Evolutionary conservation across 2,329 filamentous ascomycete species (phyloP), one percentile per base, ranked within the genome.

Genomic region (Dothiorella sarmentorum): DNA sequence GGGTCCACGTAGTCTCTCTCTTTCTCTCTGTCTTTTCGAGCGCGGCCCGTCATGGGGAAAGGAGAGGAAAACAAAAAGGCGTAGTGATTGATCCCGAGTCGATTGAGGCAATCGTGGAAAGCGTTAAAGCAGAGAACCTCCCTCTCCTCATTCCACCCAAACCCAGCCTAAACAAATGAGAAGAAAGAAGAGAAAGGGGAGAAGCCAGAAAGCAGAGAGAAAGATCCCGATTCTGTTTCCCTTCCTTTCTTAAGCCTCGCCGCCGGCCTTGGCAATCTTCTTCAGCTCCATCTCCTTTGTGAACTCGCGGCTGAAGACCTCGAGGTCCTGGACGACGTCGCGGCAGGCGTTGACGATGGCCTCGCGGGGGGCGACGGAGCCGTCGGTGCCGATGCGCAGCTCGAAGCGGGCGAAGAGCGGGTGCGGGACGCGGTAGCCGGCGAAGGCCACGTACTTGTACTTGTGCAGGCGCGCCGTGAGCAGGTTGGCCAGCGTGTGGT

Each of bases 401-500:
- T 85, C 79, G 72, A 90, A 86, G 31, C 69, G 71, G 40, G 72
- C 69, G 64, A 76, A 73, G 52, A 77, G 68, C 27, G 73, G 66
- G 68, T 76, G 72, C 37, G 72, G 71, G 42, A 83, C 85, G 76
- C 95, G 95, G 81, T 99, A 99, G 11, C 89, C 94, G 61, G 92
- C 87, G 81, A 97, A 96, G 67, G 88, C 80, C 66, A 99, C 89
- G 71, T 95, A 87, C 17, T 85, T 83, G 68, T 90, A 88, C 72
- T 89, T 86, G 77, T 94, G 86, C 59, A 99, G 87, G 68, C 93
- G 90, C 68, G 90, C 87, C 47, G 88, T 84, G 59, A 99, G 82
- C 58, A 99, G 82, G 74, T 99, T 97, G 67, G 88, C 94, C 24
- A 99, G 84, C 1, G 93, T 97, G 76, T 97, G 93, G 68, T 99